A percentile compares a stretch with the other conserved stretches of the same genome.
Evolutionary conservation across 305 asterid species (phyloP).

Genomic region (Solanum hybrid): DNA sequence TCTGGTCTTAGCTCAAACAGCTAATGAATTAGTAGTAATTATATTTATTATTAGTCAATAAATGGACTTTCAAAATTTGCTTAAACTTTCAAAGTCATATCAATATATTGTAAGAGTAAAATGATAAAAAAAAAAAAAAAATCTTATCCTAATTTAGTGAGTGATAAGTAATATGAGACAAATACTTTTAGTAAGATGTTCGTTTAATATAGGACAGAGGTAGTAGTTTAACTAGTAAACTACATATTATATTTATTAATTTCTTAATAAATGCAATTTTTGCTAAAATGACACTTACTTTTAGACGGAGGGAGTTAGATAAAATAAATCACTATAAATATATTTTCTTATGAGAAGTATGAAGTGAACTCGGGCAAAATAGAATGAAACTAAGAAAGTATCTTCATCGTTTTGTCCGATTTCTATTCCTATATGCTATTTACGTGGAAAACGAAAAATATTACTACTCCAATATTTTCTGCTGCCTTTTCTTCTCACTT

Average conservation of each 20-base stretch:
- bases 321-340: no score
- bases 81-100: background rate
- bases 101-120: background rate
- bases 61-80: background rate
- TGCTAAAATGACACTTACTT: no score
- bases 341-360: background rate
- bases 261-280: no score
- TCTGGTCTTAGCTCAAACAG: background rate
- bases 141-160: background rate
- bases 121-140: no score
- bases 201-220: background rate
- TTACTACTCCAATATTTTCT: background rate
- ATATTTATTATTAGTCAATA: background rate
- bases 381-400: background rate
- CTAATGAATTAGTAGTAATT: background rate
- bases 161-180: background rate
- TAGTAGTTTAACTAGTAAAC: background rate
- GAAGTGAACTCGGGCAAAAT: background rate
- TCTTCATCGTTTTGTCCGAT: background rate
- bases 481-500: background rate
- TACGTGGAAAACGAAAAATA: background rate
- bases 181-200: no score
- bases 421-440: background rate
- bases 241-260: no score
- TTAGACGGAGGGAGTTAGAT: no score